phyloP scores from a whole-genome alignment of 106 monocot species.

The Cymbidium sinense region DNA sequence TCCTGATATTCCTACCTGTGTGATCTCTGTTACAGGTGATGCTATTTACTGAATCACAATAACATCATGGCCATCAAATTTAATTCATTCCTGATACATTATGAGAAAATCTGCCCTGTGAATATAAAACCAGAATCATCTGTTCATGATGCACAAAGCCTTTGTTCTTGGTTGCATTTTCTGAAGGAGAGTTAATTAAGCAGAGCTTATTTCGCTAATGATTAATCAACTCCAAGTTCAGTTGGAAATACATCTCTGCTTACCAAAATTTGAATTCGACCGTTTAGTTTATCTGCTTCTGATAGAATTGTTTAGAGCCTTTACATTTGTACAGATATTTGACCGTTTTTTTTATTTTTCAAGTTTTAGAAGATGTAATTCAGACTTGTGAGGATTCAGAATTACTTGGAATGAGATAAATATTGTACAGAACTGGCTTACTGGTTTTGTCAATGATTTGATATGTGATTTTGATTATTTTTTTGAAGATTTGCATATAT shows the following conservation, averaged over 20 bases:
- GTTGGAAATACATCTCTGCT: neutral
- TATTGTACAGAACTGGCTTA: neutral
- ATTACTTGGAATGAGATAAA: neutral
- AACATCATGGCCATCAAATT: neutral
- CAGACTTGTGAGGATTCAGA: too few relatives aligned
- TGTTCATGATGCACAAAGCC: neutral
- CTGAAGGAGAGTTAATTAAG: neutral
- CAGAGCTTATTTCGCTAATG: neutral
- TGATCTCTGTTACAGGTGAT: neutral
- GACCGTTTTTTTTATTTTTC: neutral
- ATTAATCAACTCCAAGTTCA: neutral
- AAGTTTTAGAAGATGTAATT: too few relatives aligned
- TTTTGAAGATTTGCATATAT: too few relatives aligned
- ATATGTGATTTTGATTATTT: neutral
- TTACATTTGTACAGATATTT: neutral
- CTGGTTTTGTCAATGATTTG: neutral
- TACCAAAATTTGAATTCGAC: neutral
- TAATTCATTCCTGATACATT: too few relatives aligned
- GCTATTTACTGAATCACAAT: constrained; percentile 5
- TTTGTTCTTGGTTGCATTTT: constrained; percentile 1
- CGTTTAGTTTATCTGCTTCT: neutral
- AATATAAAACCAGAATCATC: neutral
- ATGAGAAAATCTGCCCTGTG: neutral
- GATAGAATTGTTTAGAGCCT: neutral
- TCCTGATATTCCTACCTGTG: neutral